Percentiles rank a stretch among this genome's conserved stretches.
These are phyloP conservation scores for Tolypocladium tropicale DNA, from an alignment of 2,329 filamentous ascomycete genomes.

Conservation along the genomic window DNA sequence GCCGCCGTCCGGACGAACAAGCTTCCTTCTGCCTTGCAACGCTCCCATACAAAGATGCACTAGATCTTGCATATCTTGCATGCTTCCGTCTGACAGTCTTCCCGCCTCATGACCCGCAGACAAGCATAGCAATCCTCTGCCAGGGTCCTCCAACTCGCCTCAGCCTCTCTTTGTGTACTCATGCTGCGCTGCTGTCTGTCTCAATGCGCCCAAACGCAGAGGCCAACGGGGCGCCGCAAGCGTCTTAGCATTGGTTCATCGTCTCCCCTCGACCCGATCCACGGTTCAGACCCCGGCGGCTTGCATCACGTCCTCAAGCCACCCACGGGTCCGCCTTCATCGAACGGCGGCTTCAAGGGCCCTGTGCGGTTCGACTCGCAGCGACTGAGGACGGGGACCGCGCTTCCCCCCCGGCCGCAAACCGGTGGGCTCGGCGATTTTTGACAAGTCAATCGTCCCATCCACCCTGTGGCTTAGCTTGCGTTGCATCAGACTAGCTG, in stretches of 20 bases:
- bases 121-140: not conserved
- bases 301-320: not conserved
- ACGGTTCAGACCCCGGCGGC: not conserved
- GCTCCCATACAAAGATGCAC: not conserved
- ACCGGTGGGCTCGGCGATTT: not conserved
- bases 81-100: not conserved
- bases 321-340: not conserved
- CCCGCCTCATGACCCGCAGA: not conserved
- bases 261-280: not conserved
- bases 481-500: not conserved
- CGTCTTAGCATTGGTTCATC: not conserved
- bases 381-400: not conserved
- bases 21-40: not conserved
- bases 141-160: not conserved
- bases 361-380: not conserved
- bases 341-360: not conserved
- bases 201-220: not conserved
- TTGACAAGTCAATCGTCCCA: not conserved
- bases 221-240: not conserved
- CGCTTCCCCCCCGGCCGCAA: not conserved
- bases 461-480: not conserved
- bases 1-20: not conserved
- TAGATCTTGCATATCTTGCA: not conserved
- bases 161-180: not conserved
- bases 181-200: not conserved